Base-by-base conservation (phyloP, 257 asterid genomes). In the Verbascum thapsus region DNA sequence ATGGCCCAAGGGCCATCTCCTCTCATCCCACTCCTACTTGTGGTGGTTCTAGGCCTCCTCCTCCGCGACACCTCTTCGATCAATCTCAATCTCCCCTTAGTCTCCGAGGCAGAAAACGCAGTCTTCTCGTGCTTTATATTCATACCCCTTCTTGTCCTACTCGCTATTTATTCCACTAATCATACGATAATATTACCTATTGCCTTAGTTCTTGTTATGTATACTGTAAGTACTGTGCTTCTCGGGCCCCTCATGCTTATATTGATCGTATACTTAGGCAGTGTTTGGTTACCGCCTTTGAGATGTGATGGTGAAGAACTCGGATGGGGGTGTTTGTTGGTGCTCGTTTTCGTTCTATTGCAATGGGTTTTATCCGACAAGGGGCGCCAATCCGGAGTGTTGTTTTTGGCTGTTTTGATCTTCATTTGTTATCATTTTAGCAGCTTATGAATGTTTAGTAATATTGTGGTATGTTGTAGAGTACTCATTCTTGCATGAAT, bases 1-100 rank as follows among this genome's bases (percentile, higher is more conserved):
- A 83, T 83, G 90, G 61, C 82, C 50, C 64, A 60, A 54, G 88
- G 83, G 38, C 94, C 90, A 18, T 85, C 96, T 16, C 96, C 96
- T 4, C n/a, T 77, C 35, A 57, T 83, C 80, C 94, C 94, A 32
- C 76, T 81, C 8, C 73, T 83, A 10, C 67, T 83, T 7, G 87
- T 81, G 54, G 75, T 79, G 47, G 64, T 76, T 17, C 59, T 82
- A 32, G 90, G 88, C 76, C 74, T 76, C 72, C 75, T 82, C 72
- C 90, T 84, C 68, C 83, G 75, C 35, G 80, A 85, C 30, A 79
- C 61, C 44, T 53, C 72, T 26, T 15, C 77, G 18, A 30, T 45
- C 11, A 48, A 26, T 42, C 55, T 78, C 45, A 62, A 55, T 44
- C 73, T 76, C 51, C 80, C 80, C 9, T 15, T 66, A 5, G 72